Evolutionary conservation across 2,329 filamentous ascomycete species (phyloP), one percentile per base, ranked within the genome.

Genomic region (Calonectria montana): DNA sequence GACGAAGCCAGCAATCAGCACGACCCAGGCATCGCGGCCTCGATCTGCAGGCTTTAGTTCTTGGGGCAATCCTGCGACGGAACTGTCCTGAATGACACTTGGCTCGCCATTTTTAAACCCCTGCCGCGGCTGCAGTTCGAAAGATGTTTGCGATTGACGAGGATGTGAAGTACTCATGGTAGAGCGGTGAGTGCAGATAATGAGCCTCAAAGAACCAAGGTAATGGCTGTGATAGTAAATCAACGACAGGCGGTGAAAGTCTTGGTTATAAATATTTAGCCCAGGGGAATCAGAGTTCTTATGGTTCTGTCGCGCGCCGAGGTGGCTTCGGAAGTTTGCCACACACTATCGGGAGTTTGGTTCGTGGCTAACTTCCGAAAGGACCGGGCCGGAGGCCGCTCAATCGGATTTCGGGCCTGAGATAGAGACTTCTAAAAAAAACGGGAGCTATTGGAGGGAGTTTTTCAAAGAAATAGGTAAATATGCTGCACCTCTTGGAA

Each of bases 1-100:
- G n/a, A 80, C 59, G 55, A 80, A 81, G 18, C 72, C 74, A 16
- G 75, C 76, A 50, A 67, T 62, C n/a, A 80, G 73, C 7, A 81
- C 47, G 35, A 45, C 75, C 78, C 79, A 80, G 16, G 79, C 79
- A 23, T 73, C 74, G 23, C 73, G 13, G 16, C 79, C 78, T 25
- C 78, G 59, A 57, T 81, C 79, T 1, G 73, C 59, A 10, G 79
- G 79, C 5, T 67, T 62, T 8, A 67, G 23, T 9, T 67, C 53
- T 47, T 67, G 65, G 3, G 50, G 27, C 3, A 48, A 9, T 10
- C 65, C 50, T 48, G 18, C 37, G 16, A 21, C 31, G 21, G n/a
- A 15, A 4, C 15, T 16, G 2, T 47, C 23, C 21, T 27, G 39
- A 8, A 6, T 18, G n/a, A n/a, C 12, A n/a, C 13, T 23, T 12